Evolutionary conservation across 345 rosid genomes (phyloP).

Genomic region (Gossypium ekmanianum): DNA sequence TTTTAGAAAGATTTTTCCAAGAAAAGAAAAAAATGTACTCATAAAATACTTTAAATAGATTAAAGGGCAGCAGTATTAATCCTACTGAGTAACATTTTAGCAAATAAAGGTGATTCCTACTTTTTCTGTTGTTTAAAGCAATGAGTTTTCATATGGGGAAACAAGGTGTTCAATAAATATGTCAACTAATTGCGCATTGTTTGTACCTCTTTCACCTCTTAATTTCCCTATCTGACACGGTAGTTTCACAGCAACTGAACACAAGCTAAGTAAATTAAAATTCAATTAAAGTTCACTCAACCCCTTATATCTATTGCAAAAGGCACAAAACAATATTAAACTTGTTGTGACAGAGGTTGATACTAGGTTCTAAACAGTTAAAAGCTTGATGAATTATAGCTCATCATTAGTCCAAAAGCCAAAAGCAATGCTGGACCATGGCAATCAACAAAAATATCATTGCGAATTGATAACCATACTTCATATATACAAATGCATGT

Average conservation of each 20-base stretch:
- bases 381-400: neutral
- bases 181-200: neutral
- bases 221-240: constrained; percentile 1
- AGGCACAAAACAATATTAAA: neutral
- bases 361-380: neutral
- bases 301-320: neutral
- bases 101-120: neutral
- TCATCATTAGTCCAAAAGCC: neutral
- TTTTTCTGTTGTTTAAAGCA: neutral
- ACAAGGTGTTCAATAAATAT: no score
- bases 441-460: constrained; percentile 14
- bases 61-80: neutral
- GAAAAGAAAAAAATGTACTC: neutral
- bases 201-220: neutral
- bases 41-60: neutral
- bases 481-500: neutral
- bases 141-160: neutral
- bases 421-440: constrained; percentile 1
- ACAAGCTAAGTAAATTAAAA: neutral
- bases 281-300: neutral
- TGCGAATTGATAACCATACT: neutral
- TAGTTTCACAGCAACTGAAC: neutral
- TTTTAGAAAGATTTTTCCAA: neutral
- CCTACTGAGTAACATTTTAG: neutral
- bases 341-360: constrained; percentile 8